Base-by-base conservation (phyloP, 495 filamentous ascomycete species). In the Hypoxylon lenormandii region DNA sequence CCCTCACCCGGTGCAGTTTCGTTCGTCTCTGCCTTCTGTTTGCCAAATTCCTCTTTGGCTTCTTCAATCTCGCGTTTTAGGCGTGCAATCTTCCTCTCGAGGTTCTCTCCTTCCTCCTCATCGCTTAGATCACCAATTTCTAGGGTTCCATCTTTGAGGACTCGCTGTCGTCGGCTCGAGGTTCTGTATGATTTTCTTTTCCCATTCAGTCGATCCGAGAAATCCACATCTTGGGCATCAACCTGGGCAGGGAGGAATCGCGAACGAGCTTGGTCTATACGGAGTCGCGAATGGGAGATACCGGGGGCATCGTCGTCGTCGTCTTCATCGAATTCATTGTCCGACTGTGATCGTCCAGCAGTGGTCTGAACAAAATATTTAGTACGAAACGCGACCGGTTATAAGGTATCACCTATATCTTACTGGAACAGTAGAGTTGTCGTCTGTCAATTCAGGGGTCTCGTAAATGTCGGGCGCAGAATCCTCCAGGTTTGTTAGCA, bases 401-500 rank as follows among this genome's bases (percentile, higher is more conserved):
- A 59, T 46, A 11, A 13, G 22, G 42, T 7, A 38, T 21, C 21
- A 15, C 13, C 19, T 45, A 33, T 38, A n/a, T 62, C 80, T 66
- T 74, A 96, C 92, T 28, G 87, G 92, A 60, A 92, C 76, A 37
- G 93, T 97, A 23, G 92, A 96, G 52, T 84, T 89, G 75, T 95
- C 94, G 72, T 97, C 92, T 21, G 87, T 92, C 68, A 97, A 81
- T 61, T 95, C 92, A 72, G 94, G 94, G 47, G 94, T 97, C 80
- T 97, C 94, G 81, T 97, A 97, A 72, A 96, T 90, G 74, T 97
- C 94, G 77, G 93, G 94, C 21, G 93, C 92, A 21, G 87, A 89
- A 75, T 97, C 94, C 92, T 95, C 63, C 16, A 3, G 33, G 49
- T 40, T 15, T 28, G 63, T 33, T 65, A 62, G 43, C 57, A 65